These are phyloP conservation scores for Petrea volubilis DNA, from an alignment of 257 asterid genomes.

Conservation along the genomic window DNA sequence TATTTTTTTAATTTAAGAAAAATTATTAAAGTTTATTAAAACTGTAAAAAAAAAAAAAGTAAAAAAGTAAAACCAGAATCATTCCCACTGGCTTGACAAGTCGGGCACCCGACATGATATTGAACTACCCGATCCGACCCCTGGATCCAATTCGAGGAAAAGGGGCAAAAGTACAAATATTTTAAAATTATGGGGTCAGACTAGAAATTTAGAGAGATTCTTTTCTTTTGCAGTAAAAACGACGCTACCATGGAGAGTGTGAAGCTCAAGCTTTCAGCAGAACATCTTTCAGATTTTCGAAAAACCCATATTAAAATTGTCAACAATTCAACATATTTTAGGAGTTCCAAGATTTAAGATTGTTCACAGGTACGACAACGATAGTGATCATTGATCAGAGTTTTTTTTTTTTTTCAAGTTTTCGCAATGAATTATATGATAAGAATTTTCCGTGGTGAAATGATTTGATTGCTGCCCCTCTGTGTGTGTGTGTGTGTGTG, in stretches of 20 bases:
- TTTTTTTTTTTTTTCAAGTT: neutral
- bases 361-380: slow-evolving; percentile 7
- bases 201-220: neutral
- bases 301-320: neutral
- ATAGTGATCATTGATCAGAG: slow-evolving; percentile 3
- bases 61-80: too few species aligned
- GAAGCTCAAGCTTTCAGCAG: slow-evolving; percentile 2
- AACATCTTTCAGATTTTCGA: neutral
- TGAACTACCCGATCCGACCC: too few species aligned
- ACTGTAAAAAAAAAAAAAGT: too few species aligned
- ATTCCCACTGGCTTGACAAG: too few species aligned
- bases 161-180: neutral
- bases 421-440: neutral
- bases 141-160: neutral
- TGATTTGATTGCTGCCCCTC: neutral
- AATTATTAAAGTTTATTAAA: too few species aligned
- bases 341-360: neutral
- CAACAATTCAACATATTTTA: neutral
- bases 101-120: too few species aligned
- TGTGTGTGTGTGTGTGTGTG: too few species aligned
- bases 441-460: neutral
- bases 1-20: too few species aligned
- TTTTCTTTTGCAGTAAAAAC: neutral
- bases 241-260: slow-evolving; percentile 15
- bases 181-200: neutral